Evolutionary conservation across 441 rosid genomes (phyloP).

Genomic region (Metrosideros polymorpha): DNA sequence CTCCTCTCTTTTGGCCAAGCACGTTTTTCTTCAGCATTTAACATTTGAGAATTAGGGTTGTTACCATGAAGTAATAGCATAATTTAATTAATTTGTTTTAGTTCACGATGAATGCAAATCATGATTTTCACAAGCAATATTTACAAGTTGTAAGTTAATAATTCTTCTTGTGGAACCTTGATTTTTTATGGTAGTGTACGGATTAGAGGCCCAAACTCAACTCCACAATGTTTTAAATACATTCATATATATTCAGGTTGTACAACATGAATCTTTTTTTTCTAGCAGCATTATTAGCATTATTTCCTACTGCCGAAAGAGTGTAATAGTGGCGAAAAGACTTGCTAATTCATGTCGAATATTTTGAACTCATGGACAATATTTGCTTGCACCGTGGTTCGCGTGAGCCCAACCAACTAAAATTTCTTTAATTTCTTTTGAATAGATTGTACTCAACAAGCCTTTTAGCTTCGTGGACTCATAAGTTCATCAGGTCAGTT

Average conservation of each 20-base stretch:
- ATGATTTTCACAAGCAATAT: not conserved
- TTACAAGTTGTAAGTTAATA: not conserved
- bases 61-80: not conserved
- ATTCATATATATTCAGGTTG: not conserved
- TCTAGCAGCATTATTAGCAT: not conserved
- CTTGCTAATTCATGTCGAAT: not conserved
- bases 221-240: not conserved
- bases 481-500: not conserved
- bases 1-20: not conserved
- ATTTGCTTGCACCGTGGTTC: not conserved
- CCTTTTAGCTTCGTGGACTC: not conserved
- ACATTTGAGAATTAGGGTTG: not conserved
- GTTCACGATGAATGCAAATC: not conserved
- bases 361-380: not conserved
- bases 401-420: not conserved
- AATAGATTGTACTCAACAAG: not conserved
- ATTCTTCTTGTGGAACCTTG: not conserved
- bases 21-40: not conserved
- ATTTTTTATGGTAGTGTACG: not conserved
- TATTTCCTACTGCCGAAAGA: not conserved
- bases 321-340: not conserved
- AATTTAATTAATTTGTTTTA: not conserved
- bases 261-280: not conserved
- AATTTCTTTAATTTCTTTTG: not conserved
- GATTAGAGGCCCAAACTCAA: not conserved